Base-by-base conservation (phyloP, 1,284 basidiomycete species). In the Cutaneotrichosporon dermatis region DNA sequence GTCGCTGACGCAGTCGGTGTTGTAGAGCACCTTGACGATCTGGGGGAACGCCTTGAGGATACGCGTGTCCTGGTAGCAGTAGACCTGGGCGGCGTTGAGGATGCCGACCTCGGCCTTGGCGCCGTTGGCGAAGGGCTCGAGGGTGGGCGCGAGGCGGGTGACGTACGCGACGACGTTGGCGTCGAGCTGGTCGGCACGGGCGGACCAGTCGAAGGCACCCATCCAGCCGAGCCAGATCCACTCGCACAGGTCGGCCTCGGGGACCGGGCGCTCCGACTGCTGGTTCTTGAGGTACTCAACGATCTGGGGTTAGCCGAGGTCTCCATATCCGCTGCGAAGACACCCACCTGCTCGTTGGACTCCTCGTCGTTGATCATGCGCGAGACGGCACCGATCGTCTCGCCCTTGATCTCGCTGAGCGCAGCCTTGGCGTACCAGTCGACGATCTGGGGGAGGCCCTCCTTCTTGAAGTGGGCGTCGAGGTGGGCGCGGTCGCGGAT, bases 11-110 rank as follows among this genome's bases (percentile, higher is more conserved):
- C 92, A 92, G 73, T 98, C 94, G 71, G 89, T 87, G 78, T 93
- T 94, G 81, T 97, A 97, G 76, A 95, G 82, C 72, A 93, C 90
- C 83, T 96, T 96, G 68, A 98, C 83, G 76, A 98, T 87, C 72
- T 92, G 89, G 52, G 90, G 86, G 82, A 98, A 97, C 8, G 90
- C 83, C 77, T 94, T 95, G 79, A 93, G 92, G 71, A 95, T 84
- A 58, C 90, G 88, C 35, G 91, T 92, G 73, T 97, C 91, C 78
- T 93, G 89, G 78, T 96, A 95, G 77, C 90, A 93, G 80, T 92
- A 90, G 65, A 92, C 84, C 81, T 98, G 94, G 25, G 94, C 90
- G 58, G 88, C 85, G 78, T 96, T 96, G 79, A 97, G 91, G 59
- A 96, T 83, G 43, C 88, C 86, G 55, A 98, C 90, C 80, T 98